phyloP scores from a whole-genome alignment of 148 eudicot genomes.

The Polygonum aviculare region DNA sequence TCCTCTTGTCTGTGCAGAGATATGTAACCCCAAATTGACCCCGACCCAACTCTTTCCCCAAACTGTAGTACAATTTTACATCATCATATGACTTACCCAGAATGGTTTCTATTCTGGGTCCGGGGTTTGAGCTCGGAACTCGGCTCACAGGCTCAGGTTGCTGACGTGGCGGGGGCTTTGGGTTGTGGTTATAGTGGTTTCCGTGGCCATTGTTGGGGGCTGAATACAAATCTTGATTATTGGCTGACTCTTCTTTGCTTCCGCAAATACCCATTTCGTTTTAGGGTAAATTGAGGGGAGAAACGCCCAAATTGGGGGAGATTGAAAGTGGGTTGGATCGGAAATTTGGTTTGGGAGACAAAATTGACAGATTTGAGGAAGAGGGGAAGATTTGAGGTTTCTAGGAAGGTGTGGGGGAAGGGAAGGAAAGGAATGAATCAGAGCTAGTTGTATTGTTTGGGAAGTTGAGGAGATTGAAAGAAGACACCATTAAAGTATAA shows the following conservation, averaged over 20 bases:
- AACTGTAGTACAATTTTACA: constrained; percentile 40
- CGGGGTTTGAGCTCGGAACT: constrained; percentile 24
- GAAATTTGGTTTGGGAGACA: not conserved
- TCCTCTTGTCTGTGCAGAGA: constrained; percentile 35
- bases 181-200: not conserved
- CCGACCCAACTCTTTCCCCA: constrained; percentile 73
- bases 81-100: constrained; percentile 71
- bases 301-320: not conserved
- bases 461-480: constrained; percentile 6
- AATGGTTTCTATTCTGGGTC: constrained; percentile 38
- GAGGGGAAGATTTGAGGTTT: not conserved
- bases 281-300: not conserved
- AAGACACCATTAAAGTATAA: not conserved
- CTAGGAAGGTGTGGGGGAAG: not conserved
- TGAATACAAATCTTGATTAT: not conserved
- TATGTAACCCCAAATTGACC: constrained; percentile 76
- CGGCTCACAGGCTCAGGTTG: constrained; percentile 19
- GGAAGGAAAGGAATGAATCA: not conserved
- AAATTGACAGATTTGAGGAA: not conserved
- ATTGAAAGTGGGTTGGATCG: not conserved
- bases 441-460: not conserved
- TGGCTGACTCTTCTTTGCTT: constrained; percentile 2
- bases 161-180: constrained; percentile 1
- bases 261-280: constrained; percentile 5
- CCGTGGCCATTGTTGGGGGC: not conserved